Conservation (phyloP, 164 flowering plant genomes). For the Stephania japonica region DNA sequence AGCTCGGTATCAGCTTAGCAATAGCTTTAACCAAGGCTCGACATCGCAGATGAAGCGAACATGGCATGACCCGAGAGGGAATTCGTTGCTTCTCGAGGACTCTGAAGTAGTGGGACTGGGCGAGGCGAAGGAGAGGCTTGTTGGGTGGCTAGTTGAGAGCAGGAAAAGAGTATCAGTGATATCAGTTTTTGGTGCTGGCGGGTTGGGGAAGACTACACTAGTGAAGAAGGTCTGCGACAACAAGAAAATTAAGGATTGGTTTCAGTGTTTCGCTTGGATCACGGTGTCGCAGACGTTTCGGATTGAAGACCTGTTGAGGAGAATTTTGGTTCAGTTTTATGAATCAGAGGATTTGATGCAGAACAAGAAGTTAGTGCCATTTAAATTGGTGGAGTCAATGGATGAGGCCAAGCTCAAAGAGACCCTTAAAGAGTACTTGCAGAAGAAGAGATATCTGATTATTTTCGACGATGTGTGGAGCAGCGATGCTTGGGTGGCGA, state of each 20-base stretch:
- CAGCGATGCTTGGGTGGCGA: conserved; percentile 1
- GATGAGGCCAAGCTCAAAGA: background rate
- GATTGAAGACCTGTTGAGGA: background rate
- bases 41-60: background rate
- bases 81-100: conserved; percentile 1
- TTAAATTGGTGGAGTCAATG: conserved; percentile 12
- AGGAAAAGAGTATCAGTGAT: background rate
- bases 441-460: conserved; percentile 10
- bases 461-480: conserved; percentile 22
- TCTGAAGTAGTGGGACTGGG: conserved; percentile 19
- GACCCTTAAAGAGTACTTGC: conserved; percentile 1
- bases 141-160: background rate
- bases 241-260: background rate
- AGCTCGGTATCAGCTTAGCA: background rate
- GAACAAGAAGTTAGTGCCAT: too few relatives aligned
- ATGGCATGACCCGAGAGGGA: conserved; percentile 2
- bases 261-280: conserved; percentile 8
- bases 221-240: background rate
- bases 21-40: background rate
- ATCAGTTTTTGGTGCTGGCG: conserved; percentile 1
- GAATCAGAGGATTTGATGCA: background rate
- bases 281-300: conserved; percentile 2
- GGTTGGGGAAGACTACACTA: conserved; percentile 4
- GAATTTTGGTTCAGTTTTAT: background rate
- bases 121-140: conserved; percentile 6